Evolutionary conservation across 2,329 filamentous ascomycete species (phyloP).

Genomic region (Calonectria fujianensis): DNA sequence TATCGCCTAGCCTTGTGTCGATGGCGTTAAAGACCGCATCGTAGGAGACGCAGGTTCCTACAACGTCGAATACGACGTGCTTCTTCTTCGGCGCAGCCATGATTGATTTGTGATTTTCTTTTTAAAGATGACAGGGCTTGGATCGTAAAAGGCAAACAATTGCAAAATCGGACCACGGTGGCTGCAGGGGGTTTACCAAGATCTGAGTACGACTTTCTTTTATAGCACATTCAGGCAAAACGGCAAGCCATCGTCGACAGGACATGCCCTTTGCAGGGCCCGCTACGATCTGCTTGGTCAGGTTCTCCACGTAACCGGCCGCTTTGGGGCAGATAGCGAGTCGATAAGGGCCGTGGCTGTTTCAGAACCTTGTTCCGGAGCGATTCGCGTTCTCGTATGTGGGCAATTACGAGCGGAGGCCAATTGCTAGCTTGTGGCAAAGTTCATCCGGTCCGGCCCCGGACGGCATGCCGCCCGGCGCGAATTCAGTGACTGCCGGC

Average conservation of each 20-base stretch:
- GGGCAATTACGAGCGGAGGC: not conserved
- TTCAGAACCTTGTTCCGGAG: not conserved
- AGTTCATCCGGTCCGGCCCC: slow-evolving; percentile 20
- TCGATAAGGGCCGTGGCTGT: not conserved
- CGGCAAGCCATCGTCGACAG: not conserved
- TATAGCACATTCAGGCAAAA: not conserved
- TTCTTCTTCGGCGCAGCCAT: slow-evolving; percentile 58
- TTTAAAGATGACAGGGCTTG: not conserved
- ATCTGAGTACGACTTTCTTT: slow-evolving; percentile 14
- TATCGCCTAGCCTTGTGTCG: slow-evolving; percentile 63
- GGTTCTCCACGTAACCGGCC: not conserved
- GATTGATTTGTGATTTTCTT: not conserved
- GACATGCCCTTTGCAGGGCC: not conserved
- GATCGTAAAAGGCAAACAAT: not conserved
- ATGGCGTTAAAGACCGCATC: slow-evolving; percentile 65
- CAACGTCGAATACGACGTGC: slow-evolving; percentile 71
- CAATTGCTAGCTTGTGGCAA: not conserved
- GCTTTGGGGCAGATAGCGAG: not conserved
- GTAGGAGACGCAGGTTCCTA: slow-evolving; percentile 71
- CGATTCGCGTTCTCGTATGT: not conserved
- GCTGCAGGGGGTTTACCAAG: not conserved
- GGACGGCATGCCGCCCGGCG: not conserved
- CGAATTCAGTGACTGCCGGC: not conserved
- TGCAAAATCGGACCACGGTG: not conserved
- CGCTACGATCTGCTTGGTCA: not conserved